phyloP scores from a whole-genome alignment of 164 flowering plant species.

The Stephania japonica region DNA sequence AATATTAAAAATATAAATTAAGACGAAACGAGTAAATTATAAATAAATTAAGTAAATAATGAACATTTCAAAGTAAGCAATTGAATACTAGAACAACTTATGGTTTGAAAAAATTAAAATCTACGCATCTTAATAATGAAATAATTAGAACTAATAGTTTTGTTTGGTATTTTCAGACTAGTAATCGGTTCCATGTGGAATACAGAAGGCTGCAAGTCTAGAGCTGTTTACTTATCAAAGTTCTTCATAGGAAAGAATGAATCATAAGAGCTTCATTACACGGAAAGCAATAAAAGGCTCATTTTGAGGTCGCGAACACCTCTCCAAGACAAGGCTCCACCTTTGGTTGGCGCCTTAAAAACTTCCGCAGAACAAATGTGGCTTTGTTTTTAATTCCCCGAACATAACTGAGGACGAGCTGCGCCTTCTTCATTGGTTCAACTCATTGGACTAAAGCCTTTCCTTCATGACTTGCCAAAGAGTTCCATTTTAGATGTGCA shows the following conservation, averaged over 20 bases:
- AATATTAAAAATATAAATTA: too few species aligned
- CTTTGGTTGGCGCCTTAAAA: conserved; percentile 59
- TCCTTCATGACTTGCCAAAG: conserved; percentile 41
- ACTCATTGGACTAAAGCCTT: conserved; percentile 37
- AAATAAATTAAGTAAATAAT: too few species aligned
- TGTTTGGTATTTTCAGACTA: neutral
- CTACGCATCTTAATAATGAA: too few species aligned
- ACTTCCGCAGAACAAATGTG: conserved; percentile 46
- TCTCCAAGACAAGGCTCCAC: conserved; percentile 24
- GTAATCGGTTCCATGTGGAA: conserved; percentile 1
- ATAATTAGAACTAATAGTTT: too few species aligned
- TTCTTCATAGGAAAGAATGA: conserved; percentile 10
- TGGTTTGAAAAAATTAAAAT: too few species aligned
- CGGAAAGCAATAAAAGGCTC: neutral
- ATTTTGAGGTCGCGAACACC: neutral
- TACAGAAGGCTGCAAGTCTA: conserved; percentile 5
- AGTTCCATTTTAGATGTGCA: conserved; percentile 48
- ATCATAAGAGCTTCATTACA: conserved; percentile 3
- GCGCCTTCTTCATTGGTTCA: conserved; percentile 41
- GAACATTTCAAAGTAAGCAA: too few species aligned
- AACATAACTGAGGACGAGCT: conserved; percentile 74
- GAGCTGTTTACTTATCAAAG: conserved; percentile 10
- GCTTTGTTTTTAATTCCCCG: conserved; percentile 82
- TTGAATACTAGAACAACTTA: too few species aligned
- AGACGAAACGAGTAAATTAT: too few species aligned